Evolutionary conservation across 352 stramenopile genomes (phyloP).

Genomic region (Phytophthora meadii): DNA sequence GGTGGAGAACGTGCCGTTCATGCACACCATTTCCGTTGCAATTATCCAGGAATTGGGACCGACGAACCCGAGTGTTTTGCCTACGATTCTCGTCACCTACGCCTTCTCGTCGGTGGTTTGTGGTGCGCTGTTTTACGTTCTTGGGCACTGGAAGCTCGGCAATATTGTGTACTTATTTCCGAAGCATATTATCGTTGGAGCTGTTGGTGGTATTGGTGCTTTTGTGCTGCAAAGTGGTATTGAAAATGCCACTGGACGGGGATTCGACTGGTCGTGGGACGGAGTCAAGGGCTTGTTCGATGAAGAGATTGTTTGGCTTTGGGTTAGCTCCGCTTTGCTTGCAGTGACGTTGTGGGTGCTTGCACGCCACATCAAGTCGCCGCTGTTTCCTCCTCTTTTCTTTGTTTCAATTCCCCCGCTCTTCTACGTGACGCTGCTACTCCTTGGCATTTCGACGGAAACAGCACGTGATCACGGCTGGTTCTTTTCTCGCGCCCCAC

Average conservation of each 20-base stretch:
- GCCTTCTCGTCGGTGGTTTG: conserved; percentile 91
- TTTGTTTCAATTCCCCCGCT: conserved; percentile 83
- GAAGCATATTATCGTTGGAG: conserved; percentile 95
- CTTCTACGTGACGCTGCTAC: conserved; percentile 73
- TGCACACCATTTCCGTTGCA: conserved; percentile 88
- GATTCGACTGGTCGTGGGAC: conserved; percentile 64
- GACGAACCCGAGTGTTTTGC: conserved; percentile 74
- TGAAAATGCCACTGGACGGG: conserved; percentile 81
- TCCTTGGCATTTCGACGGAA: conserved; percentile 60
- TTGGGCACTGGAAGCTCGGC: conserved; percentile 91
- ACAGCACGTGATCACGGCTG: conserved; percentile 70
- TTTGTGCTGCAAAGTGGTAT: conserved; percentile 89
- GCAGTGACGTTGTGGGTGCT: conserved; percentile 61
- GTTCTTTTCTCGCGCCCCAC: conserved; percentile 76
- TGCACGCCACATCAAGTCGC: conserved; percentile 59
- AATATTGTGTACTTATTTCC: conserved; percentile 95
- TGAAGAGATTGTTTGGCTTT: conserved; percentile 67
- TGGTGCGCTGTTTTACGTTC: conserved; percentile 87
- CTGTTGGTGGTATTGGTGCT: conserved; percentile 93
- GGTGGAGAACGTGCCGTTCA: conserved; percentile 97
- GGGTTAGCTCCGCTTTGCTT: conserved; percentile 66
- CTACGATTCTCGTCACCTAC: conserved; percentile 94
- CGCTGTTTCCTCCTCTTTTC: conserved; percentile 79
- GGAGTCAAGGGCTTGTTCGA: conserved; percentile 64
- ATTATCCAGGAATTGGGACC: conserved; percentile 89